Conservation (phyloP, 169 alveolate genomes). For the Theileria equi region DNA sequence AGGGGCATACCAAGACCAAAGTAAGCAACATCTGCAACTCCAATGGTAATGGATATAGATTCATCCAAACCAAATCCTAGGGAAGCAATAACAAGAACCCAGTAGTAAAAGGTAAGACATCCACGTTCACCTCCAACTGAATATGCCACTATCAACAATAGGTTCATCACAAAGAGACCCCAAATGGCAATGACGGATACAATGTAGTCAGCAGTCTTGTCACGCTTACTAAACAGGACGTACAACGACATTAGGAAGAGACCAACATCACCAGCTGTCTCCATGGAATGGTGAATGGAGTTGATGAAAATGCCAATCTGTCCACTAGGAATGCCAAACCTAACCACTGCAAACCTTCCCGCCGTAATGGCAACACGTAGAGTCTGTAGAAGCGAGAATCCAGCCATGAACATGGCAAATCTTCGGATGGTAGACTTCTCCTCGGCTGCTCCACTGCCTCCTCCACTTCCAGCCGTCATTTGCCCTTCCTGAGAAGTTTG, state of each 20-base stretch:
- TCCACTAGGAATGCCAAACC: slow-evolving; percentile 15
- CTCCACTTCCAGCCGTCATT: too few relatives aligned
- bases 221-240: background rate
- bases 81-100: slow-evolving; percentile 10
- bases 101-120: slow-evolving; percentile 19
- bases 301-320: slow-evolving; percentile 15
- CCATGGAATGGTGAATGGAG: slow-evolving; percentile 30
- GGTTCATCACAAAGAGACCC: background rate
- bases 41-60: slow-evolving; percentile 1
- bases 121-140: slow-evolving; percentile 6
- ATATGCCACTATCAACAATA: background rate
- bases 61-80: slow-evolving; percentile 5
- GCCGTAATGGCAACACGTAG: slow-evolving; percentile 20
- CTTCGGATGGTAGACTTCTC: too few relatives aligned
- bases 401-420: slow-evolving; percentile 36
- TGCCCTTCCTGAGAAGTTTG: too few relatives aligned
- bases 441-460: too few relatives aligned
- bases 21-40: slow-evolving; percentile 10
- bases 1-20: slow-evolving; percentile 24
- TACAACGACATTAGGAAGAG: background rate
- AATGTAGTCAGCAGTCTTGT: background rate
- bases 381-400: slow-evolving; percentile 1
- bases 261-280: slow-evolving; percentile 8
- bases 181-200: slow-evolving; percentile 14
- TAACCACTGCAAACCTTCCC: slow-evolving; percentile 9